These are phyloP conservation scores for Colletotrichum chrysophilum DNA, from an alignment of 2,329 filamentous ascomycete genomes.

Conservation along the genomic window DNA sequence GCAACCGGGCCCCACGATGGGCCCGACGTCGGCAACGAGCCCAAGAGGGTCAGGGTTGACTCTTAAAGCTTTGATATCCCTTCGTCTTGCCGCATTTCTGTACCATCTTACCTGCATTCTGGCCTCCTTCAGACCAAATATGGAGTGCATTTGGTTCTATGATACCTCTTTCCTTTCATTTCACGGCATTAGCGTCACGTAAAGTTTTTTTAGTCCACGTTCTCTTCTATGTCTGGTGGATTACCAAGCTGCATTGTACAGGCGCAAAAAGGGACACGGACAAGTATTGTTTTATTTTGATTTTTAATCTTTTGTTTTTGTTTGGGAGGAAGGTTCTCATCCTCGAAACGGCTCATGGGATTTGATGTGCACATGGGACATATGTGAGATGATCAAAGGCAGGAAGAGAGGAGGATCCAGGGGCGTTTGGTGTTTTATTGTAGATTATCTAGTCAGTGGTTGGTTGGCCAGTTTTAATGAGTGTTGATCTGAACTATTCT, in stretches of 20 bases:
- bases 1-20: slow-evolving; percentile 44
- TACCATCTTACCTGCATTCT: slow-evolving; percentile 15
- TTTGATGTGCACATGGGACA: slow-evolving; percentile 14
- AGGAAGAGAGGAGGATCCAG: neutral
- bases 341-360: neutral
- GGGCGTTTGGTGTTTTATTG: neutral
- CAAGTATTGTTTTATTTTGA: neutral
- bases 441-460: neutral
- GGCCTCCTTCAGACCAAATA: neutral
- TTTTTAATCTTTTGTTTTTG: neutral
- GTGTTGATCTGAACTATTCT: neutral
- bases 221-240: neutral
- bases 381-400: slow-evolving; percentile 12
- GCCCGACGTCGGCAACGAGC: slow-evolving; percentile 47
- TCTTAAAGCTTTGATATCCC: slow-evolving; percentile 28
- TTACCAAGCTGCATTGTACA: slow-evolving; percentile 2
- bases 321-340: neutral
- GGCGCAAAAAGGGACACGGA: slow-evolving; percentile 5
- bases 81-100: neutral
- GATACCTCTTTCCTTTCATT: slow-evolving; percentile 22
- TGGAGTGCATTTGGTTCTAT: slow-evolving; percentile 22
- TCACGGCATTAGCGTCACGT: slow-evolving; percentile 21
- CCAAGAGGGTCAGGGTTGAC: slow-evolving; percentile 61
- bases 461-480: slow-evolving; percentile 6
- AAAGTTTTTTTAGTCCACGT: slow-evolving; percentile 4